Base-by-base conservation (phyloP, 1,139 yeast genomes). In the Protomyces gravidus region DNA sequence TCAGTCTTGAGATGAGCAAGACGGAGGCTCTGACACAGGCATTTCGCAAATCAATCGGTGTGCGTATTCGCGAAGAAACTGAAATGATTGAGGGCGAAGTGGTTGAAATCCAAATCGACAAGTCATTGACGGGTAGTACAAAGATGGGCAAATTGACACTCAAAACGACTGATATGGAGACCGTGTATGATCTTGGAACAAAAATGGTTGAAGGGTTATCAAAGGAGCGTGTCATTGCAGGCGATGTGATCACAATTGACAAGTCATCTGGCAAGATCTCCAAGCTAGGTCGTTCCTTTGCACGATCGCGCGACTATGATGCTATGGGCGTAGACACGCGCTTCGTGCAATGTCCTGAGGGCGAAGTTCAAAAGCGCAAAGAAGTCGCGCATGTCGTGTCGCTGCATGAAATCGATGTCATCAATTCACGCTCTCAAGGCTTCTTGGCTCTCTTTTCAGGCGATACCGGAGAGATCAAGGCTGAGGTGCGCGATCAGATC, bases 291-390 rank as follows among this genome's bases (percentile, higher is more conserved):
- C 84, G 96, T 71, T 89, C 97, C 1, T 92, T 89, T 73, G 85
- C 97, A 9, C 81, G 98, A 67, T 95, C 97, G 3, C 80, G 98
- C 70, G 98, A 94, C 73, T 94, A 92, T 73, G 99, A 94, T 74
- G 98, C 98, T 45, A 92, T 92, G 97, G 97, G 98, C 5, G 95
- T 97, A 50, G 97, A 94, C 68, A 89, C 97, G 45, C 89, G 89
- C 73, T 94, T 92, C 73, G 96, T 94, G 55, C 97, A 92, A 73
- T 89, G 97, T 72, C 99, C 99, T 33, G 97, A 92, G 73, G 99
- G 99, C 55, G 99, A 94, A 77, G 79, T 94, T 70, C 98, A 94
- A 75, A 87, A 88, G 70, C 83, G 97, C 68, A 89, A 88, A 70
- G 95, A 90, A 70, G 95, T 89, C 15, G 96, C 89, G 19, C 99